Evolutionary conservation across 306 rosid genomes (phyloP), one percentile per base, ranked within the genome.

Genomic region (Lathyrus sativus): DNA sequence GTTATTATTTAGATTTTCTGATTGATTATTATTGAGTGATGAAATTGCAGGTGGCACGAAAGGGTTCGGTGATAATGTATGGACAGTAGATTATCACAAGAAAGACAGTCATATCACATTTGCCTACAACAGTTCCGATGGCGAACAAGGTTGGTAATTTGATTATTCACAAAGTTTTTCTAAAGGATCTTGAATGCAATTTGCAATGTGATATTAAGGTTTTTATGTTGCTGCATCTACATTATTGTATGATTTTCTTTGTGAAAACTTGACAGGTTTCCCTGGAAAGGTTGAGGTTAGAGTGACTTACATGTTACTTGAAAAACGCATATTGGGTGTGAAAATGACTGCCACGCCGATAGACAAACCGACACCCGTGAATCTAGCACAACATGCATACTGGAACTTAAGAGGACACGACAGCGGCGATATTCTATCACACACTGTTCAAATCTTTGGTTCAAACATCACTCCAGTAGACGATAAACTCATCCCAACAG

Each of bases 331-430:
- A 67, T 58, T 85, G 17, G 80, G 42, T 4, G 86, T 90, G 43
- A 81, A 60, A 71, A 85, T 88, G 90, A 61, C 14, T 33, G 91
- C 96, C 3, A 65, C 68, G 49, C 18, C 95, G 11, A 38, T 73
- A 7, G 73, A 84, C 78, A 68, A 87, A 65, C 78, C 83, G 55
- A 85, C 95, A 9, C 96, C 91, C 10, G 83, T 87, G 45, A 87
- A 90, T 67, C 48, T 85, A 10, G 95, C 96, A 3, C 95, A 90
- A 13, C 95, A 87, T 8, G 13, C 87, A 1, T 81, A 87, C 76
- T 87, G 95, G 96, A 90, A 90, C 37, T 78, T 87, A 6, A 57
- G 85, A 24, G 96, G 96, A 9, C 90, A 85, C 43, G 29, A 74
- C 67, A 85, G 86, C 7, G 90, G 95, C 5, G 81, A 84, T 73